Evolutionary conservation across 1,139 yeast species (phyloP), one percentile per base, ranked within the genome.

Genomic region (Yamadazyma triangularis): DNA sequence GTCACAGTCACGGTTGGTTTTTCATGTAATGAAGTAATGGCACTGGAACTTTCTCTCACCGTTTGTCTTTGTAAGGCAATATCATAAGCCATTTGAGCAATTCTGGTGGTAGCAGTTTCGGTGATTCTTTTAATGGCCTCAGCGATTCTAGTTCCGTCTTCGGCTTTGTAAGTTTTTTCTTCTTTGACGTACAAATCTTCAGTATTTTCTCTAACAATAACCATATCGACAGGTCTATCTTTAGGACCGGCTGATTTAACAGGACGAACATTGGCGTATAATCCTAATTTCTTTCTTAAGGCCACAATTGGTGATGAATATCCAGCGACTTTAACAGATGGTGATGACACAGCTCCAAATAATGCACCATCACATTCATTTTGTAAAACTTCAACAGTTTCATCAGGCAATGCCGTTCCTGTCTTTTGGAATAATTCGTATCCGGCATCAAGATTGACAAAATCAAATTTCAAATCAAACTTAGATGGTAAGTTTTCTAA

Each of bases 231-330:
- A 24, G 93, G 91, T 65, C 89, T 79, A 35, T 79, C 79, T 34
- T 77, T 72, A n/a, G n/a, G n/a, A 31, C 74, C 80, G 25, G 89
- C 96, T 28, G 94, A 82, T 66, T 89, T 89, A 44, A 91, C 97
- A 5, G 98, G 98, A 60, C 98, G 84, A 30, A 91, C 96, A 50
- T 91, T 91, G 52, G 98, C 98, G 56, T 85, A 91, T 36, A 91
- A 72, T 7, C 96, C 96, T 65, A 91, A 56, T 62, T 84, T 86
- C 76, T 89, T 91, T 68, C 98, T 82, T 56, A 91, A 74, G 11
- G 97, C 98, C 31, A 91, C 98, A 60, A 91, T 91, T 45, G 98
- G 98, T 20, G 97, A 89, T 14, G 96, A 87, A 66, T 91, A 91
- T 30, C 98, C 98, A 34, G 75, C 94, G 32, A 91, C 97, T 66